Base-by-base conservation (phyloP, 148 eudicot genomes). In the Gaultheria prostrata region DNA sequence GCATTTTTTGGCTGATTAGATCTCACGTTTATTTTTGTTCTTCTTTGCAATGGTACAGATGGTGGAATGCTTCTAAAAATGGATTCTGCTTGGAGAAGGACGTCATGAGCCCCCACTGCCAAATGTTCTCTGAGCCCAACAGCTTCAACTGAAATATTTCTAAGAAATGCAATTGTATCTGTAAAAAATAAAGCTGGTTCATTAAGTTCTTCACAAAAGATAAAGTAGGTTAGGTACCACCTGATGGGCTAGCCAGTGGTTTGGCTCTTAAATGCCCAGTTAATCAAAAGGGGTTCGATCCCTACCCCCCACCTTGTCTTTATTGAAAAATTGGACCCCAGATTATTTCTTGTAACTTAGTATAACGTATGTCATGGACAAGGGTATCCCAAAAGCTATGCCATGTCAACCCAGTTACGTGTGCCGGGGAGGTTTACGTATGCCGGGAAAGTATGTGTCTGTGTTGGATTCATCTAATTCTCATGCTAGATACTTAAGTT, bases 81-180 rank as follows among this genome's bases (percentile, higher is more conserved):
- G 85, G 89, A 88, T 86, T 96, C 99, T 79, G 95, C 97, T 87
- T 93, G 97, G 56, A 89, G 91, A 80, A 94, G 92, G 83, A 94
- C 89, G 32, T 94, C 92, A 88, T 94, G 98, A 83, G 97, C 93
- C 83, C 97, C 98, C 7, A 92, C 99, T 72, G 97, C 93, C 90
- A 96, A 88, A 90, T 96, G 93, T 39, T 93, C 98, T 81, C 99
- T 98, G 49, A 96, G 92, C 50, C 94, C 97, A 86, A 94, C 90
- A 80, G 98, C 99, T 93, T 94, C 99, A 45, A 96, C 89, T 70
- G 99, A 94, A 80, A 96, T 90, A 88, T 97, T 96, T 89, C 92
- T 92, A 49, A 96, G 94, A 83, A 96, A 93, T 67, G 99, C 97
- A 76, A 92, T 82, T 57, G 95, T 91, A 88, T 97, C 99, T 96